Base-by-base conservation (phyloP, 2,329 filamentous ascomycete species). In the Penicillium sp. region DNA sequence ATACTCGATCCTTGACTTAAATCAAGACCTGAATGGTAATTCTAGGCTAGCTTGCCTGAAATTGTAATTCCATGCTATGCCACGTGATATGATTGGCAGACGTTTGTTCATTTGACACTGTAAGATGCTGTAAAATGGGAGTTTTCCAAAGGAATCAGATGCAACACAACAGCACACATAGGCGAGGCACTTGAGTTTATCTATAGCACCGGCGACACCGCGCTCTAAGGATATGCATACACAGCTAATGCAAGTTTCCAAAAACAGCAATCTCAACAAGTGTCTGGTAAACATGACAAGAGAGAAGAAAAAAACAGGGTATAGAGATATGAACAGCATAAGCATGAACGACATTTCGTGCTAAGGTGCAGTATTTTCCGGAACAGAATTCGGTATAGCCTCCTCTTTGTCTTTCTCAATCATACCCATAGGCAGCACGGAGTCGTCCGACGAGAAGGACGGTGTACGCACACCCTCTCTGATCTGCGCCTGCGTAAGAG, bases 371-470 rank as follows among this genome's bases (percentile, higher is more conserved):
- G 35, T 77, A 75, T 16, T 61, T 51, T 60, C 58, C 35, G 59
- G 50, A 43, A 56, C 57, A 57, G 60, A 64, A 26, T 53, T 56
- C 38, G 64, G 63, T 53, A 62, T 51, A 47, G 50, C 29, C 24
- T 69, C 60, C 22, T 66, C 66, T 44, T 61, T 69, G n/a, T 61
- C 61, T 40, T 63, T 68, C 22, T 66, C 67, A 14, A 56, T 61
- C 55, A 65, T 52, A 14, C 58, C 65, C 55, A 62, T 51, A 10
- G 65, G 61, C 40, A 62, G 46, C 22, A 64, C 68, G 13, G 70
- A 72, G 50, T 73, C 72, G 22, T 74, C 72, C 18, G 72, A 74
- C 2, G 72, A 72, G 35, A 73, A 69, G 1, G 72, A 72, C 18
- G 68, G 61, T 2, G 65, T 65, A 5, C 62, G 64, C 11, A 70